Base-by-base conservation (phyloP, 495 filamentous ascomycete species). In the Sporormia fimetaria region DNA sequence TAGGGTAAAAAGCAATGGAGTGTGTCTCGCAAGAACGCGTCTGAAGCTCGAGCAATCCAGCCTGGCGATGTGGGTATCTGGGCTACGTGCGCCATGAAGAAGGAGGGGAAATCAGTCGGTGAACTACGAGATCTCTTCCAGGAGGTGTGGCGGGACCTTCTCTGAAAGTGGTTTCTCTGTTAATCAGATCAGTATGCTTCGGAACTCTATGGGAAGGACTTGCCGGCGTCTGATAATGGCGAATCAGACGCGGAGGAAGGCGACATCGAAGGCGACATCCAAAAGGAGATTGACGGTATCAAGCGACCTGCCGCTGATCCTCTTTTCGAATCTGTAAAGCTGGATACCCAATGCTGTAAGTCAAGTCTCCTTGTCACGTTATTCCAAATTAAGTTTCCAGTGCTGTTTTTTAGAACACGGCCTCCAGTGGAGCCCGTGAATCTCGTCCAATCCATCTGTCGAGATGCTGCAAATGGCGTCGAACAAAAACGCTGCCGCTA, bases 1-100 rank as follows among this genome's bases (percentile, higher is more conserved):
- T 49, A 38, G 58, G 36, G 37, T 10, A 62, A 60, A 54, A 62
- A 61, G 54, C 49, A 60, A 52, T 63, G 61, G 61, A 39, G 26
- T 3, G 49, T 46, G 38, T 57, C 61, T 25, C 52, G 47, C 34
- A 52, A 33, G 33, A 31, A 50, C 12, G 33, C 36, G 7, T 25
- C 44, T 16, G 43, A 55, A 14, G 38, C 36, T 17, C 44, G 43
- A 10, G 44, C 30, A 10, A 65, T 65, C 29, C 54, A 64, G 47
- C 66, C 75, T 17, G 90, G 90, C 11, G 84, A 90, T 58, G 66
- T 69, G 30, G 90, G 90, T 8, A 81, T 96, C 21, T 95, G 88
- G 72, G 74, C 80, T 18, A 94, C 92, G 1, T 95, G 87, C 56
- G 78, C 86, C 22, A 76, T 78, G 59, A 75, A 75, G 36, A 80